Conservation (phyloP, 805 yeast species). For the Martiniozyma abietophila region DNA sequence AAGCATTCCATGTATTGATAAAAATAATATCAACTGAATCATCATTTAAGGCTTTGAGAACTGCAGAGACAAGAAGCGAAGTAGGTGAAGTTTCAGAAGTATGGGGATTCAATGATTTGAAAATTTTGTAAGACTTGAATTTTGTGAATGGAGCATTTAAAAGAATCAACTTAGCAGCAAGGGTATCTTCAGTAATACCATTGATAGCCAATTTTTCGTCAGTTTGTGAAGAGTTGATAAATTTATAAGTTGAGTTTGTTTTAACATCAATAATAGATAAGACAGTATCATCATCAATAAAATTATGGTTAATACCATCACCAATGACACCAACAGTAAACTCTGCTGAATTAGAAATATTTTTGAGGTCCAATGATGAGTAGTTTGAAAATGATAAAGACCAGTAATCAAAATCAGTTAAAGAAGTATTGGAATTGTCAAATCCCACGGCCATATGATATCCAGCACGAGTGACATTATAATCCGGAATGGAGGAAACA, state of each 20-base stretch:
- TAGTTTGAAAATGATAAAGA: not conserved
- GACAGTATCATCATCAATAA: not conserved
- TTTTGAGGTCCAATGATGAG: not conserved
- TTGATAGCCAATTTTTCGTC: no score
- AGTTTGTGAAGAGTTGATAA: no score
- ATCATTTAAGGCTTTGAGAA: conserved; percentile 3
- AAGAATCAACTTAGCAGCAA: conserved; percentile 6
- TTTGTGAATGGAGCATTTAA: conserved; percentile 2
- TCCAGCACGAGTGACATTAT: conserved; percentile 3
- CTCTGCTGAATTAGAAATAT: conserved; percentile 1
- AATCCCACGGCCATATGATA: not conserved
- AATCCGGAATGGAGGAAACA: no score
- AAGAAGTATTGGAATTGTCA: not conserved
- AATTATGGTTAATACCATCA: conserved; percentile 6
- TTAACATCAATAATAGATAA: not conserved
- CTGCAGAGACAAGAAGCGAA: conserved; percentile 1
- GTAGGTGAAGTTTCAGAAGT: conserved; percentile 2
- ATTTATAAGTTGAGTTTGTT: not conserved
- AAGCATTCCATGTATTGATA: conserved; percentile 5
- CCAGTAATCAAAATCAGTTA: conserved; percentile 4
- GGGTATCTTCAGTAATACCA: conserved; percentile 6
- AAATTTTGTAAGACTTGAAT: conserved; percentile 7
- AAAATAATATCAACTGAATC: conserved; percentile 6
- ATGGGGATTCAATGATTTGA: not conserved
- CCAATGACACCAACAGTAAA: conserved; percentile 8